Conservation (phyloP, 345 rosid species). For the Populus nigra region DNA sequence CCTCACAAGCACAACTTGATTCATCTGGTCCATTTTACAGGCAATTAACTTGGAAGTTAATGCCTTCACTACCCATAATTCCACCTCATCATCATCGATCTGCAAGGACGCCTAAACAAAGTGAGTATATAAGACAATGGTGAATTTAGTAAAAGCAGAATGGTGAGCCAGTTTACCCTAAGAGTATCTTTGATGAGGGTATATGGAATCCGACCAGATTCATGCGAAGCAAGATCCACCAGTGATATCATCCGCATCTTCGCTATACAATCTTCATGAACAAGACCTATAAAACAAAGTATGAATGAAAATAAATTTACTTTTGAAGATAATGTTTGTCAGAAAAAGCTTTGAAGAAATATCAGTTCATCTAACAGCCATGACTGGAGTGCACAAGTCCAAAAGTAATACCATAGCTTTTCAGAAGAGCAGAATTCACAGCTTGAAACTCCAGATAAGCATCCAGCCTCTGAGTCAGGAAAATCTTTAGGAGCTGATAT, state of each 20-base stretch:
- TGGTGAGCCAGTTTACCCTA: conserved; percentile 42
- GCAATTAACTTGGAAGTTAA: conserved; percentile 70
- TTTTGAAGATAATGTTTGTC: not conserved
- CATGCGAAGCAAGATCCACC: conserved; percentile 69
- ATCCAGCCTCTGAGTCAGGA: conserved; percentile 72
- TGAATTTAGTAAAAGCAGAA: conserved; percentile 8
- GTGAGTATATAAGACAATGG: conserved; percentile 3
- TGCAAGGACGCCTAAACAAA: conserved; percentile 21
- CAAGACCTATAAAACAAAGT: conserved; percentile 52
- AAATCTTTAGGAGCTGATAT: conserved; percentile 81
- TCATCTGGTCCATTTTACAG: conserved; percentile 94
- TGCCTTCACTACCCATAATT: conserved; percentile 85
- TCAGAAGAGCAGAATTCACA: conserved; percentile 62
- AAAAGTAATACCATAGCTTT: conserved; percentile 60
- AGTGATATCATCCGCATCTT: conserved; percentile 89
- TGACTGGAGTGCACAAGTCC: not conserved
- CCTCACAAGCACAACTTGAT: conserved; percentile 79
- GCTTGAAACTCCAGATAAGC: conserved; percentile 73
- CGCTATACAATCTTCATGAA: conserved; percentile 76
- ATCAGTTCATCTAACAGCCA: not conserved
- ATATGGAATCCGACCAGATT: conserved; percentile 70
- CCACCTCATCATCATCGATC: conserved; percentile 83
- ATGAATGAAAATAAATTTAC: not conserved
- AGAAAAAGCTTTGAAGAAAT: not conserved
- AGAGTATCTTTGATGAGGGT: conserved; percentile 62